Conservation (phyloP, 306 rosid genomes). For the Quercus cerris region DNA sequence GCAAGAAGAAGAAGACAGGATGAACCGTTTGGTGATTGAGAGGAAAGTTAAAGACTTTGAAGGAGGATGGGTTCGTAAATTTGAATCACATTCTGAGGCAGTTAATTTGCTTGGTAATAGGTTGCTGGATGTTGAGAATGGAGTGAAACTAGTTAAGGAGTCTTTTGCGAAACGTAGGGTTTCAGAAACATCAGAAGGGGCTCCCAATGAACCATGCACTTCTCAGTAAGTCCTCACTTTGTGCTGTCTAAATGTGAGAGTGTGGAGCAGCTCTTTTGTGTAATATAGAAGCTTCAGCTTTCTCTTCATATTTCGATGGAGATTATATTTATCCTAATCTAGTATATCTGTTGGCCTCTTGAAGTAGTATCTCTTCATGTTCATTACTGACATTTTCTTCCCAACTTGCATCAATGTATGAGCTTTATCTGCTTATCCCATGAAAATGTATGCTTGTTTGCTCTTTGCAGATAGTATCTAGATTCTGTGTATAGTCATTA, state of each 20-base stretch:
- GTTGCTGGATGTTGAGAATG: constrained; percentile 42
- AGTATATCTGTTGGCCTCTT: background rate
- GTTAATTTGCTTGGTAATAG: constrained; percentile 38
- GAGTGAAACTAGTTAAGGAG: constrained; percentile 50
- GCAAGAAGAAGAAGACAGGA: constrained; percentile 83
- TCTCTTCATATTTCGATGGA: background rate
- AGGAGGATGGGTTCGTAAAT: constrained; percentile 34
- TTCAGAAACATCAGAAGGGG: constrained; percentile 32
- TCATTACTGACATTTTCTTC: background rate
- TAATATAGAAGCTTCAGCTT: background rate
- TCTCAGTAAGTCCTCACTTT: constrained; percentile 29
- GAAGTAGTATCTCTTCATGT: background rate
- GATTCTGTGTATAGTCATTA: background rate
- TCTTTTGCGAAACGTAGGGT: constrained; percentile 33
- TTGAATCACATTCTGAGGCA: constrained; percentile 30
- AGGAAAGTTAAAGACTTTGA: constrained; percentile 51
- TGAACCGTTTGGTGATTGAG: constrained; percentile 35
- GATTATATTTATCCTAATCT: background rate
- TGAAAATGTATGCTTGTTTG: background rate
- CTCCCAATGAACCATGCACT: constrained; percentile 34
- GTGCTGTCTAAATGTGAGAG: background rate
- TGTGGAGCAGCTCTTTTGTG: background rate
- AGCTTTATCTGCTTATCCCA: background rate
- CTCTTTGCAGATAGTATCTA: background rate
- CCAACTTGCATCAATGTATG: background rate